A percentile compares a stretch with the other conserved stretches of the same genome.
Conservation (phyloP, 1,284 basidiomycete species). For the Austropuccinia psidii region DNA sequence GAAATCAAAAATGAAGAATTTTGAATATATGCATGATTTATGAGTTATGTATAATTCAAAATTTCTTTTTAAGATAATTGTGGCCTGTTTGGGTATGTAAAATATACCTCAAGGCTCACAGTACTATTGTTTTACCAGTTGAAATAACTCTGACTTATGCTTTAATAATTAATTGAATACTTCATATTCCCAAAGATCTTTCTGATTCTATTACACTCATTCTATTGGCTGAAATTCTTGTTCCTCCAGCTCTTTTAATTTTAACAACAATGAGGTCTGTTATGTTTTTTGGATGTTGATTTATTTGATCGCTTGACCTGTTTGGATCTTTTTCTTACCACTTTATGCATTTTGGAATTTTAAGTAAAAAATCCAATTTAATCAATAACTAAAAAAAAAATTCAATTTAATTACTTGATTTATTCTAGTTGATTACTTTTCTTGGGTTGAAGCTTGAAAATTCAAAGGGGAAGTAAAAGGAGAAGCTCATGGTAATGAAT, state of each 20-base stretch:
- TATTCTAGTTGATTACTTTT: conserved; percentile 74
- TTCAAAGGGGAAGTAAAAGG: conserved; percentile 76
- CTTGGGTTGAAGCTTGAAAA: conserved; percentile 98
- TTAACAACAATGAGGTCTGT: conserved; percentile 84
- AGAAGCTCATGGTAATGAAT: conserved; percentile 23
- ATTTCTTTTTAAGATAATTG: too few relatives aligned
- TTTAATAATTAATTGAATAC: conserved; percentile 65
- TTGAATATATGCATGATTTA: too few relatives aligned
- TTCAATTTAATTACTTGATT: not conserved
- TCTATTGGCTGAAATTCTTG: conserved; percentile 79
- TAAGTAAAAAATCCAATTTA: not conserved
- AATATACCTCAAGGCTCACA: too few relatives aligned
- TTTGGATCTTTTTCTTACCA: conserved; percentile 92
- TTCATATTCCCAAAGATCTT: conserved; percentile 74
- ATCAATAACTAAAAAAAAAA: not conserved
- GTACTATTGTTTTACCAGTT: conserved; percentile 88
- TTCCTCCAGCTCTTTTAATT: conserved; percentile 86
- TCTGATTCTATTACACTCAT: conserved; percentile 89
- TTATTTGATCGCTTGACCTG: conserved; percentile 80
- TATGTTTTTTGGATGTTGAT: conserved; percentile 98
- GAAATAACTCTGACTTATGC: conserved; percentile 86
- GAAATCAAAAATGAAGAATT: too few relatives aligned
- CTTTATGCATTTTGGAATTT: conserved; percentile 96
- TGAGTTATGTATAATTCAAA: too few relatives aligned
- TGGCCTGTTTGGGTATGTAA: too few relatives aligned